These are phyloP conservation scores for Entoloma clypeatum DNA, from an alignment of 1,284 basidiomycete species.

Conservation along the genomic window DNA sequence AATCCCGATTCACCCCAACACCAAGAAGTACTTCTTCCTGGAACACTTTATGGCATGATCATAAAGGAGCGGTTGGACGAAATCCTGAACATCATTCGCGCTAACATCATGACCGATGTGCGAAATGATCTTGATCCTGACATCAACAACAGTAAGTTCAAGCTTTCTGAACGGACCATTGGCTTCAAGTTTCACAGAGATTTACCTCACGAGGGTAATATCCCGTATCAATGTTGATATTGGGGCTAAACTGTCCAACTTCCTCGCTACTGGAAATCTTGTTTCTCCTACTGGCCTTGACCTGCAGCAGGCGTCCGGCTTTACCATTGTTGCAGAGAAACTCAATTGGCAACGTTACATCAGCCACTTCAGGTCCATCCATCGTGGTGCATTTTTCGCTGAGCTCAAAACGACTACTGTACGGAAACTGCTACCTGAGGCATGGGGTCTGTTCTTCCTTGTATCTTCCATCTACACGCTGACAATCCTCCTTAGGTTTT, in stretches of 20 bases:
- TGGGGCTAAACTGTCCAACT: slow-evolving; percentile 87
- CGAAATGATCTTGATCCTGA: slow-evolving; percentile 73
- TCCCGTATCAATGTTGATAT: slow-evolving; percentile 88
- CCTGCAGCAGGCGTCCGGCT: slow-evolving; percentile 95
- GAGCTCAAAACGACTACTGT: slow-evolving; percentile 99
- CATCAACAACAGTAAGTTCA: slow-evolving; percentile 76
- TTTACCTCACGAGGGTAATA: slow-evolving; percentile 80
- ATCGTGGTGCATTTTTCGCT: slow-evolving; percentile 99
- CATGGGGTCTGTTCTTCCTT: slow-evolving; percentile 73
- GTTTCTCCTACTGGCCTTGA: slow-evolving; percentile 95
- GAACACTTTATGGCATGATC: slow-evolving; percentile 93
- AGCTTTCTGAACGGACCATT: background rate
- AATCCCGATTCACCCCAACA: slow-evolving; percentile 99
- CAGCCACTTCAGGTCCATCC: slow-evolving; percentile 97
- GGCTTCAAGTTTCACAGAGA: slow-evolving; percentile 42
- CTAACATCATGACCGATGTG: slow-evolving; percentile 75
- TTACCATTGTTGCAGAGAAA: slow-evolving; percentile 98
- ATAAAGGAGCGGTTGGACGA: slow-evolving; percentile 98
- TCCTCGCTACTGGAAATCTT: slow-evolving; percentile 97
- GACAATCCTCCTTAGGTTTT: slow-evolving; percentile 60
- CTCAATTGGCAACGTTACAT: slow-evolving; percentile 99
- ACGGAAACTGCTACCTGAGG: slow-evolving; percentile 94
- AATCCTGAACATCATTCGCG: slow-evolving; percentile 73
- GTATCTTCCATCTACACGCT: slow-evolving; percentile 5
- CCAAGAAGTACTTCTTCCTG: slow-evolving; percentile 96